Evolutionary conservation across 78 protist genomes (phyloP), one percentile per base, ranked within the genome.

Genomic region (Dictyostelium intermedium): DNA sequence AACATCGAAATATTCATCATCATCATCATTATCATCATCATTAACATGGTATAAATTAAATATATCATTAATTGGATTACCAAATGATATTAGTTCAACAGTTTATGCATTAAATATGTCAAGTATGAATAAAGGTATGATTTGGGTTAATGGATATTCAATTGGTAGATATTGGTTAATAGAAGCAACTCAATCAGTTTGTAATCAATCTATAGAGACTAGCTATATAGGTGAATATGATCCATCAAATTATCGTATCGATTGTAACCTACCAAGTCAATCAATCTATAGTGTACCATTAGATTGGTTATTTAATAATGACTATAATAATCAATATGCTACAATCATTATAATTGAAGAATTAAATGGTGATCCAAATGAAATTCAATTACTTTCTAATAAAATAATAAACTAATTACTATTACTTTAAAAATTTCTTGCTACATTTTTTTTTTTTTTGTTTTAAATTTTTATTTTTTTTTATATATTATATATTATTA

Each of bases 141-240:
- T 87, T 25, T 87, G 39, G 60, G 91, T 87, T 8, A 95, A 95
- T 77, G 97, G 97, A 13, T 34, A 30, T 41, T 10, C 35, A 14
- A 47, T 86, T 47, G 97, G 97, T 47, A 47, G 97, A 60, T 95
- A 95, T 35, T 95, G 93, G 93, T 45, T n/a, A 35, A 43, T 70
- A 32, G 10, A 25, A 1, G 87, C 84, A 34, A 76, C 82, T 18
- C 34, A 76, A n/a, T 47, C 30, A 7, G 56, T 43, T 23, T 84
- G 85, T 32, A 66, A 23, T 10, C 53, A 50, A 23, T 25, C 66
- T 6, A 56, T 56, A 20, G 66, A 20, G 25, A 56, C 16, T 30
- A 70, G 14, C 37, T 41, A 81, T 25, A 83, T 78, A 11, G 95
- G 95, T 61, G 74, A 53, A 5, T 91, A 91, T 72, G 32, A 30